These are phyloP conservation scores for Coprinopsis strossmayeri DNA, from an alignment of 768 basidiomycete species.

Conservation along the genomic window DNA sequence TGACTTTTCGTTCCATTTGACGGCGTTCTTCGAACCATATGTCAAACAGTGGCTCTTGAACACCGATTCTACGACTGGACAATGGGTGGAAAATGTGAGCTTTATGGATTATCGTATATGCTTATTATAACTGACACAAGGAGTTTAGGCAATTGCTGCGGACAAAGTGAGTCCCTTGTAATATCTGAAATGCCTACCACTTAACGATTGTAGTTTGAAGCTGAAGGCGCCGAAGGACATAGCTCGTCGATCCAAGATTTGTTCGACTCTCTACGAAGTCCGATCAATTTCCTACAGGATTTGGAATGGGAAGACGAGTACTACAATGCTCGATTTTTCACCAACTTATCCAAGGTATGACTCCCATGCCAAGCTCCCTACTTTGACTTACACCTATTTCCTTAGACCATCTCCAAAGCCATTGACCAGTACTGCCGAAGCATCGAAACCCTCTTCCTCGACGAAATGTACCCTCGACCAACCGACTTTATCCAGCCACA, in stretches of 20 bases:
- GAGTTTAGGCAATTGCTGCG: slow-evolving; percentile 65
- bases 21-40: slow-evolving; percentile 80
- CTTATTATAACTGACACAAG: slow-evolving; percentile 38
- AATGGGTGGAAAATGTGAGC: slow-evolving; percentile 91
- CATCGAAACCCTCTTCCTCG: slow-evolving; percentile 84
- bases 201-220: slow-evolving; percentile 52
- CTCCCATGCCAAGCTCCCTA: background rate
- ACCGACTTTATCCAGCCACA: slow-evolving; percentile 75
- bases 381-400: background rate
- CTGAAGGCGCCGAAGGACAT: slow-evolving; percentile 73
- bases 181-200: slow-evolving; percentile 6
- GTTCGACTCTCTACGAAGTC: slow-evolving; percentile 89
- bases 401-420: slow-evolving; percentile 85
- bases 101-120: slow-evolving; percentile 2
- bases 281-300: slow-evolving; percentile 81
- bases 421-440: slow-evolving; percentile 87
- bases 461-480: slow-evolving; percentile 91
- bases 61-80: slow-evolving; percentile 82
- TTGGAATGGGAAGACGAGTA: slow-evolving; percentile 90
- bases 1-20: slow-evolving; percentile 60
- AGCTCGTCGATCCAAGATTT: slow-evolving; percentile 97
- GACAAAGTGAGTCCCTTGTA: slow-evolving; percentile 54
- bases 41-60: slow-evolving; percentile 85
- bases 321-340: slow-evolving; percentile 86
- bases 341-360: slow-evolving; percentile 77